These are phyloP conservation scores for Elongisporangium undulatum DNA, from an alignment of 352 stramenopile genomes.

Conservation along the genomic window DNA sequence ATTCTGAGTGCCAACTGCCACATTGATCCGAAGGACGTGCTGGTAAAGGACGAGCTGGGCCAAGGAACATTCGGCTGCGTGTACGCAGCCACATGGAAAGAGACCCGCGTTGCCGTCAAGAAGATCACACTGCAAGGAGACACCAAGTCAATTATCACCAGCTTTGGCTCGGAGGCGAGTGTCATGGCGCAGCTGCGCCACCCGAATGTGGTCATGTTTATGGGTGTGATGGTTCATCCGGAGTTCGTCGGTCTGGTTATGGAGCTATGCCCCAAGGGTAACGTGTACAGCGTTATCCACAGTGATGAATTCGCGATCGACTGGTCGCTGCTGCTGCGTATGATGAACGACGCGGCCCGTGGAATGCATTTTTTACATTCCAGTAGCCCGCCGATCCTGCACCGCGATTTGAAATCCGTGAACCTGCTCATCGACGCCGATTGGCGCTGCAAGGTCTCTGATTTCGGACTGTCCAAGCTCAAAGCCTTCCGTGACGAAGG, in stretches of 20 bases:
- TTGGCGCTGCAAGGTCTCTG: slow-evolving; percentile 88
- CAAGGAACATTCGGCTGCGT: slow-evolving; percentile 75
- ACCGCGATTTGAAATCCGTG: slow-evolving; percentile 88
- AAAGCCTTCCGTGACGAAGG: slow-evolving; percentile 70
- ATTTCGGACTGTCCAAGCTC: slow-evolving; percentile 86
- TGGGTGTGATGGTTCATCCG: slow-evolving; percentile 87
- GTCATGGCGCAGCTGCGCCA: slow-evolving; percentile 83
- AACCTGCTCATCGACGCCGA: slow-evolving; percentile 88
- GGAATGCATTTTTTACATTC: slow-evolving; percentile 91
- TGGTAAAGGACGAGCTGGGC: slow-evolving; percentile 75
- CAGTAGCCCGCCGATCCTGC: slow-evolving; percentile 84
- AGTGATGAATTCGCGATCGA: slow-evolving; percentile 74
- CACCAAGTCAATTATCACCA: slow-evolving; percentile 78
- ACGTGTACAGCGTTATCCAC: slow-evolving; percentile 82
- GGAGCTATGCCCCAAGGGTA: slow-evolving; percentile 84
- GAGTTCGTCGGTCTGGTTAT: slow-evolving; percentile 86
- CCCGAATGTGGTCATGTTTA: slow-evolving; percentile 89
- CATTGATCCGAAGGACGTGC: slow-evolving; percentile 80
- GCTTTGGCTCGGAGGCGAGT: slow-evolving; percentile 74
- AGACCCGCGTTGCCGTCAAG: slow-evolving; percentile 79
- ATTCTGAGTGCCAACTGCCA: slow-evolving; percentile 79
- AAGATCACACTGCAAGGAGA: slow-evolving; percentile 81
- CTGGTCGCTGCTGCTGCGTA: slow-evolving; percentile 82
- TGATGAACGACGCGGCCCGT: slow-evolving; percentile 84
- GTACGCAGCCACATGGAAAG: slow-evolving; percentile 76